Percentiles rank a stretch among this genome's conserved stretches.
Conservation (phyloP, 1,139 yeast species). For the Kodamaea ohmeri region DNA sequence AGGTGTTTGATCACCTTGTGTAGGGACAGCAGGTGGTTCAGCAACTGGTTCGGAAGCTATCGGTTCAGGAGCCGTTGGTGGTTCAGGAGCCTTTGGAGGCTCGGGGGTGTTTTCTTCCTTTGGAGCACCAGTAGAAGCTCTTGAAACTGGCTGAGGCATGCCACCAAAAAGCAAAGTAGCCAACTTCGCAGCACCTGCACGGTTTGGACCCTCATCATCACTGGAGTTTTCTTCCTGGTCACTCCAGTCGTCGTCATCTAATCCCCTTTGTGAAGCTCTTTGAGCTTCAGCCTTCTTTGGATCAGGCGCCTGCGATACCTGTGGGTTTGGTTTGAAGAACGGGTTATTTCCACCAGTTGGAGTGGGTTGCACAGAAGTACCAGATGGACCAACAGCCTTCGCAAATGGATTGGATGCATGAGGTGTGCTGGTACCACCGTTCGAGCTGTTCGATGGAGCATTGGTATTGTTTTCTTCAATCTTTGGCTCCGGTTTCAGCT, state of each 20-base stretch:
- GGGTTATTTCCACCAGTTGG: constrained; percentile 32
- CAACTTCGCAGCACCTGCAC: constrained; percentile 59
- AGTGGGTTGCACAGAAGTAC: constrained; percentile 11
- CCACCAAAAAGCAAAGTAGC: constrained; percentile 65
- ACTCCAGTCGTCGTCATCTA: constrained; percentile 53
- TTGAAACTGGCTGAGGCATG: constrained; percentile 47
- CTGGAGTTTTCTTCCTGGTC: constrained; percentile 56
- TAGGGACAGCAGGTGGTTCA: constrained; percentile 9
- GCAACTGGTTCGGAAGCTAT: constrained; percentile 10
- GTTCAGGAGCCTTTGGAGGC: constrained; percentile 8
- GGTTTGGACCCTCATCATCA: constrained; percentile 50
- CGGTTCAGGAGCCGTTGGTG: constrained; percentile 12
- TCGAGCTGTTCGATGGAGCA: neutral
- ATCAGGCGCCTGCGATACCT: constrained; percentile 37
- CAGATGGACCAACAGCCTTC: constrained; percentile 15
- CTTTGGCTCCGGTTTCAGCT: too few relatives aligned
- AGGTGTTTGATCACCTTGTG: constrained; percentile 9
- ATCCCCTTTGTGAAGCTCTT: constrained; percentile 63
- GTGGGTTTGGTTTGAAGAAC: constrained; percentile 49
- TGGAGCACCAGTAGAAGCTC: constrained; percentile 17
- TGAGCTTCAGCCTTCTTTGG: constrained; percentile 59
- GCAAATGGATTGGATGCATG: constrained; percentile 41
- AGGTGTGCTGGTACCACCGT: constrained; percentile 1
- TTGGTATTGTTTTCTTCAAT: constrained; percentile 1
- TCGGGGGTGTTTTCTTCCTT: constrained; percentile 3